These are phyloP conservation scores for Hydnomerulius pinastri DNA, from an alignment of 768 basidiomycete genomes.

Conservation along the genomic window DNA sequence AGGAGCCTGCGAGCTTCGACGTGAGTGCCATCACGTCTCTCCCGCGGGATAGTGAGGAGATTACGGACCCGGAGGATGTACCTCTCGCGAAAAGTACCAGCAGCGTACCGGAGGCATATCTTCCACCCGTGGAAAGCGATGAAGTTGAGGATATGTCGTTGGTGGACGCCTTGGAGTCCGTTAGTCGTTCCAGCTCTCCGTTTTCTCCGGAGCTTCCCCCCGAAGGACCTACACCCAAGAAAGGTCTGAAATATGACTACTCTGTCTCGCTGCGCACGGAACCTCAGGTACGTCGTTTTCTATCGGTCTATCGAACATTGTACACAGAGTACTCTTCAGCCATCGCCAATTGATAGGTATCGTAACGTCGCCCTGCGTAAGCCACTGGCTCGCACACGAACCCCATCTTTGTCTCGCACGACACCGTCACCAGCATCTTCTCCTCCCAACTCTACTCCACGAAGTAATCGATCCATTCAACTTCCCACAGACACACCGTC, in stretches of 20 bases:
- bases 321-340: slow-evolving; percentile 37
- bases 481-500: slow-evolving; percentile 45
- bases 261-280: slow-evolving; percentile 63
- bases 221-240: slow-evolving; percentile 46
- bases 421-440: slow-evolving; percentile 61
- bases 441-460: slow-evolving; percentile 64
- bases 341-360: slow-evolving; percentile 62
- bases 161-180: slow-evolving; percentile 56
- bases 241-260: slow-evolving; percentile 47
- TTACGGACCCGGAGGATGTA: slow-evolving; percentile 39
- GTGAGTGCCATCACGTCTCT: slow-evolving; percentile 58
- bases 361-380: slow-evolving; percentile 63
- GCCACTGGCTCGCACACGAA: slow-evolving; percentile 52
- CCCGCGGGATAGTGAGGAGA: slow-evolving; percentile 38
- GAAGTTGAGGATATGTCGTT: slow-evolving; percentile 50
- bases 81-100: slow-evolving; percentile 45
- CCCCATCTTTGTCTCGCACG: slow-evolving; percentile 67
- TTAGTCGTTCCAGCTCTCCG: slow-evolving; percentile 57
- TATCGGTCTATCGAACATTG: neutral
- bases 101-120: slow-evolving; percentile 55
- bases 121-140: slow-evolving; percentile 48
- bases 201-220: slow-evolving; percentile 39
- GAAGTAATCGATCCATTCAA: slow-evolving; percentile 49
- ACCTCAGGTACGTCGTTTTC: slow-evolving; percentile 46
- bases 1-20: slow-evolving; percentile 64